Evolutionary conservation across 495 filamentous ascomycete species (phyloP).

Genomic region (Physcia stellaris): DNA sequence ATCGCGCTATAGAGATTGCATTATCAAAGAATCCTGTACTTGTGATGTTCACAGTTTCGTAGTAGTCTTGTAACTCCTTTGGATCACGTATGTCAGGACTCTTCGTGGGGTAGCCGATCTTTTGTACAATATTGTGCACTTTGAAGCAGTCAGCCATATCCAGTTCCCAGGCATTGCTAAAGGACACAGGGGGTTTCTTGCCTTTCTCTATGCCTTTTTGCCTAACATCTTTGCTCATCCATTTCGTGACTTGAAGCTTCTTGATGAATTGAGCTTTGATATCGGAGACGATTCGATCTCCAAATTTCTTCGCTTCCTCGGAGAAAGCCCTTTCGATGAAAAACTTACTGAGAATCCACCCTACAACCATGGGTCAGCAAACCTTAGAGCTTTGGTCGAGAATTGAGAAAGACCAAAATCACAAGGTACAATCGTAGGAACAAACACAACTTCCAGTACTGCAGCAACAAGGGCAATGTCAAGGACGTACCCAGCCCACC

Average conservation of each 20-base stretch:
- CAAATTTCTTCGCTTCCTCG: conserved; percentile 46
- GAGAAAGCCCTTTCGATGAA: conserved; percentile 54
- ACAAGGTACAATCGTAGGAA: no score
- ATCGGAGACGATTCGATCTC: conserved; percentile 55
- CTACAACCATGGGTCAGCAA: conserved; percentile 6
- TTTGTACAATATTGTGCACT: conserved; percentile 46
- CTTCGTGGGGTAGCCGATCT: conserved; percentile 60
- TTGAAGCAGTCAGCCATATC: neutral
- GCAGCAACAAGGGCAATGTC: no score
- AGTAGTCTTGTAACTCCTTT: conserved; percentile 42
- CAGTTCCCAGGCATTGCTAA: neutral
- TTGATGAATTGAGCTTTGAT: conserved; percentile 52
- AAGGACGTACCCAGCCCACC: conserved; percentile 28
- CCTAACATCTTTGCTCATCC: conserved; percentile 57
- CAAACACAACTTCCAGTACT: no score
- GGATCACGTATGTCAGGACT: conserved; percentile 50
- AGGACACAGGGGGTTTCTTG: neutral
- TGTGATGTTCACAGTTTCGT: conserved; percentile 38
- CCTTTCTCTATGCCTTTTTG: conserved; percentile 48
- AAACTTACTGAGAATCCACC: conserved; percentile 50
- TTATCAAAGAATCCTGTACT: conserved; percentile 47
- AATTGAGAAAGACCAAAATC: no score
- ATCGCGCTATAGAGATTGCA: conserved; percentile 32
- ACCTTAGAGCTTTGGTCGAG: neutral
- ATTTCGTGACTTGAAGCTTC: conserved; percentile 42